A percentile compares a stretch with the other conserved stretches of the same genome.
phyloP scores from a whole-genome alignment of 257 asterid species.

The Plantago major region DNA sequence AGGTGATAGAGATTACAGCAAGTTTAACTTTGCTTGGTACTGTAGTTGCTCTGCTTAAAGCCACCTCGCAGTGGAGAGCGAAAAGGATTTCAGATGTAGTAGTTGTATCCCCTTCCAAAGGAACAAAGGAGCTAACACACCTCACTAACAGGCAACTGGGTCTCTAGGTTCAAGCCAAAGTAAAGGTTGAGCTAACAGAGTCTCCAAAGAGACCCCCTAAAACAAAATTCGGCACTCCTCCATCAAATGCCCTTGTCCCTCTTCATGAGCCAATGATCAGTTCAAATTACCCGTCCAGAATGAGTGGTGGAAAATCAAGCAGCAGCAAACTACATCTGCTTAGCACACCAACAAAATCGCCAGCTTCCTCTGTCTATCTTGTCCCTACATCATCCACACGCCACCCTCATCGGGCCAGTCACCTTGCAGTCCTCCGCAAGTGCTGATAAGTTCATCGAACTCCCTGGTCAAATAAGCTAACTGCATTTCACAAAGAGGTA shows the following conservation, averaged over 20 bases:
- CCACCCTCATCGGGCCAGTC: conserved; percentile 48
- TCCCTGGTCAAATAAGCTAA: conserved; percentile 80
- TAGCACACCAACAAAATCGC: conserved; percentile 61
- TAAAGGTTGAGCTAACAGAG: conserved; percentile 36
- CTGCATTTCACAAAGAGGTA: conserved; percentile 58
- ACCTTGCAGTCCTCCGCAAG: conserved; percentile 53
- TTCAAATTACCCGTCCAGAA: conserved; percentile 42
- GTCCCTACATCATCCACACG: conserved; percentile 49
- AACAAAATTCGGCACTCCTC: conserved; percentile 46
- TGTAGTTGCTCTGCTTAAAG: conserved; percentile 59
- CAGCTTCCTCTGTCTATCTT: conserved; percentile 68
- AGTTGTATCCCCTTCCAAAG: conserved; percentile 52
- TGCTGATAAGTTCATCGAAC: conserved; percentile 43
- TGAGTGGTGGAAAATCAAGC: conserved; percentile 54
- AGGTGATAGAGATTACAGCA: conserved; percentile 39
- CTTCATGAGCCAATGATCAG: conserved; percentile 58
- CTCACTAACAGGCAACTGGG: conserved; percentile 73
- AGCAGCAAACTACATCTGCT: conserved; percentile 48
- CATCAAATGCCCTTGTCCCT: conserved; percentile 65
- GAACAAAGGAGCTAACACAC: conserved; percentile 49
- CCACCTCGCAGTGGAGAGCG: conserved; percentile 51
- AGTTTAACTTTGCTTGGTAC: conserved; percentile 48
- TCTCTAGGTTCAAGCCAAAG: conserved; percentile 62
- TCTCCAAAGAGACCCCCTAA: conserved; percentile 70
- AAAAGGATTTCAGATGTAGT: conserved; percentile 35